Evolutionary conservation across 106 monocot genomes (phyloP), one percentile per base, ranked within the genome.

Genomic region (Agapanthus africanus): DNA sequence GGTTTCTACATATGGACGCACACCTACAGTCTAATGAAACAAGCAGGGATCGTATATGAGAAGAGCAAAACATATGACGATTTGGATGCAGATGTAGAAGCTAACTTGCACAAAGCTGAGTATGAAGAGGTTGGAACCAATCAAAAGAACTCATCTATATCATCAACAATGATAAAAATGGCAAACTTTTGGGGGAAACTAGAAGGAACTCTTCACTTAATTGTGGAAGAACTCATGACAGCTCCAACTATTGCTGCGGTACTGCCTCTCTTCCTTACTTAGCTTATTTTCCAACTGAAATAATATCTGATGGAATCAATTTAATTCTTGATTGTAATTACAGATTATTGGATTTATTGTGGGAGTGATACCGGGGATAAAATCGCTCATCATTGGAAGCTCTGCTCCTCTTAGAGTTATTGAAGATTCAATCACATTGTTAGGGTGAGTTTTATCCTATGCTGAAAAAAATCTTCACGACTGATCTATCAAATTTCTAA

Each of bases 1-100:
- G 83, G 83, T 51, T 71, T 93, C 67, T 80, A 66, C 77, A 83
- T 93, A 75, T 93, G 93, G 93, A 86, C 93, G 4, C 73, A 85
- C 35, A 66, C 88, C 18, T 88, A 79, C 52, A 73, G 86, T 67
- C 74, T 88, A 4, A 88, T 93, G 70, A 85, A 68, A 69, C 76
- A 54, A 33, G 68, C 51, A 33, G 72, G 63, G 2, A 31, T 59
- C 11, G 63, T 22, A 36, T 30, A 36, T 14, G 49, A 46, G 42
- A 26, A 36, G 50, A 59, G 22, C 30, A 47, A 35, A 41, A 50
- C 34, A 49, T 62, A 37, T 19, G 63, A 37, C 21, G 46, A 11
- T 7, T 34, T 33, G 14, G 41, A 25, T 59, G 52, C 52, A 36
- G 37, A 52, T 54, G 11, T 69, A 25, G 70, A 59, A 38, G 37